Evolutionary conservation across 2,329 filamentous ascomycete genomes (phyloP).

Genomic region (Phaeosphaeriaceae sp.): DNA sequence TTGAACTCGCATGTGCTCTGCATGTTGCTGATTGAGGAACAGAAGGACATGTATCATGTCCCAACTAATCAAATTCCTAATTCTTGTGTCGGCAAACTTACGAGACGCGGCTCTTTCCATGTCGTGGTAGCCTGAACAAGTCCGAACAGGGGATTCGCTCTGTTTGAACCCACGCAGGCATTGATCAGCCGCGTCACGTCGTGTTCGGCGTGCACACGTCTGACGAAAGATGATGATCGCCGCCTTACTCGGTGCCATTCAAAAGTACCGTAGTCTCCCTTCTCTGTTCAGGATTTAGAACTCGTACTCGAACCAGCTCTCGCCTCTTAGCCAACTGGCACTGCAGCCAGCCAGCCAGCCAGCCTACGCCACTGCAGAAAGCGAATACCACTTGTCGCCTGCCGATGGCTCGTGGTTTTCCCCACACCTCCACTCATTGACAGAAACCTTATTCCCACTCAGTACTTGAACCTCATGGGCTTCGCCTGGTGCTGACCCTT

Average conservation of each 20-base stretch:
- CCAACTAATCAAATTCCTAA: too few relatives aligned
- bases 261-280: constrained; percentile 6
- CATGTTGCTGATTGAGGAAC: not conserved
- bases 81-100: not conserved
- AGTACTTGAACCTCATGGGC: constrained; percentile 11
- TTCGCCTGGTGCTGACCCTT: constrained; percentile 29
- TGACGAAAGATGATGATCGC: constrained; percentile 18
- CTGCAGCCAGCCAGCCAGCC: constrained; percentile 7
- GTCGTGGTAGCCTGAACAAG: not conserved
- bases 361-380: constrained; percentile 5
- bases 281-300: not conserved
- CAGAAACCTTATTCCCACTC: constrained; percentile 6
- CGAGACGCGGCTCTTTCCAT: not conserved
- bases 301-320: not conserved
- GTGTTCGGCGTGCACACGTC: constrained; percentile 6
- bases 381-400: constrained; percentile 9
- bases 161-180: constrained; percentile 9
- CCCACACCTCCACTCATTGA: constrained; percentile 14
- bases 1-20: too few relatives aligned
- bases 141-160: not conserved
- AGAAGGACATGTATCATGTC: too few relatives aligned
- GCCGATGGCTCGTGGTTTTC: constrained; percentile 18
- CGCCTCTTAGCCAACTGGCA: not conserved
- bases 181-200: constrained; percentile 12
- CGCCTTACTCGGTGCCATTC: constrained; percentile 4